These are phyloP conservation scores for Fusarium zealandicum DNA, from an alignment of 2,329 filamentous ascomycete species.

Conservation along the genomic window DNA sequence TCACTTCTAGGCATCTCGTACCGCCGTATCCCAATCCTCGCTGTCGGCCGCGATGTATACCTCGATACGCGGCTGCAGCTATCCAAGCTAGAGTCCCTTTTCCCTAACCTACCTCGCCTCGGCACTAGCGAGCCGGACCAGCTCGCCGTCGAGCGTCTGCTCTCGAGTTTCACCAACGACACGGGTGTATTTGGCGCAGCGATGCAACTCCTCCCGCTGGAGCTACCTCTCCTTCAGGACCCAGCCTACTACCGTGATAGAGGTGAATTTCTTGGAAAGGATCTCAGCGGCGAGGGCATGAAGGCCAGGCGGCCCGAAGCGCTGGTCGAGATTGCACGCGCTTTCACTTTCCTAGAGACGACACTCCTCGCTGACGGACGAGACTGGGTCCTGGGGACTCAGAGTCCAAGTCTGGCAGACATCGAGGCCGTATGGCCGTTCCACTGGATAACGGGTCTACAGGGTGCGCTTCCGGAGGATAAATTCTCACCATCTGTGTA, in stretches of 20 bases:
- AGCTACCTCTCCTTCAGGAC: slow-evolving; percentile 62
- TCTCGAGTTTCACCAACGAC: slow-evolving; percentile 64
- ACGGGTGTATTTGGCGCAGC: slow-evolving; percentile 62
- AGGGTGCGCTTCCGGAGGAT: slow-evolving; percentile 60
- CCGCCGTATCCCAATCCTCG: slow-evolving; percentile 72
- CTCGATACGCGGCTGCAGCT: slow-evolving; percentile 74
- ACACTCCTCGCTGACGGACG: slow-evolving; percentile 71
- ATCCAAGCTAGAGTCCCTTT: slow-evolving; percentile 65
- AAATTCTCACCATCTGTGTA: slow-evolving; percentile 60
- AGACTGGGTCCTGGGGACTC: slow-evolving; percentile 65
- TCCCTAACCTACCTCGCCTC: slow-evolving; percentile 52
- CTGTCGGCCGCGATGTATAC: slow-evolving; percentile 73
- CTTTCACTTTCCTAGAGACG: slow-evolving; percentile 66
- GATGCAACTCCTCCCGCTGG: slow-evolving; percentile 63
- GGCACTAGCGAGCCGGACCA: slow-evolving; percentile 50
- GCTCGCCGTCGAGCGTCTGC: slow-evolving; percentile 59
- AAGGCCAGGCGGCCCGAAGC: slow-evolving; percentile 57
- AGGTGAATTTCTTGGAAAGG: slow-evolving; percentile 47
- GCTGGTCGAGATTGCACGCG: slow-evolving; percentile 60
- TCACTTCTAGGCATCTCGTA: slow-evolving; percentile 67
- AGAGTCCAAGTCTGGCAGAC: slow-evolving; percentile 66
- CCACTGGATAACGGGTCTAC: slow-evolving; percentile 67
- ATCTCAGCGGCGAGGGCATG: slow-evolving; percentile 39
- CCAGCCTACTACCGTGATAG: slow-evolving; percentile 67
- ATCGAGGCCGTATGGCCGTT: slow-evolving; percentile 74